A percentile compares a stretch with the other conserved stretches of the same genome.
phyloP scores from a whole-genome alignment of 2,329 filamentous ascomycete genomes.

The Colletotrichum cuscutae region DNA sequence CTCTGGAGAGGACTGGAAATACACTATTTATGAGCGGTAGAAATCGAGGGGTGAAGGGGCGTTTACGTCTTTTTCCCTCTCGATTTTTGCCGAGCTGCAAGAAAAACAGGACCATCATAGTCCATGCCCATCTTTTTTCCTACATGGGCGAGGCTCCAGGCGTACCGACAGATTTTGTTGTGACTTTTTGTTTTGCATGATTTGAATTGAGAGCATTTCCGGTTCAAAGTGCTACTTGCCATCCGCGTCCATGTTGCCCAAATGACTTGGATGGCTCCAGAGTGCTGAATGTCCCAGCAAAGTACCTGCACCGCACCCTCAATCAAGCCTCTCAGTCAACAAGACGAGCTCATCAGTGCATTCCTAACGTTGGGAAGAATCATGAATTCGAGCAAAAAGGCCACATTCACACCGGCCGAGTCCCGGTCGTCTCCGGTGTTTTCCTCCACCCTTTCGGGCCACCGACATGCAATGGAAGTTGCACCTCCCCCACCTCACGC shows the following conservation, averaged over 20 bases:
- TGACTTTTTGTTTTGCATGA: not conserved
- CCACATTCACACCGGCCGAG: not conserved
- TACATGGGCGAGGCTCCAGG: slow-evolving; percentile 63
- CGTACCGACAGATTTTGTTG: slow-evolving; percentile 46
- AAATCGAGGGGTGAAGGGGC: not conserved
- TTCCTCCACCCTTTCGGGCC: not conserved
- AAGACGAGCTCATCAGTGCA: too few species aligned
- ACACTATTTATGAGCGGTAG: not conserved
- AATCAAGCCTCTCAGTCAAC: not conserved
- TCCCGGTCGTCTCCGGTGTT: not conserved
- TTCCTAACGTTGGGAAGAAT: too few species aligned
- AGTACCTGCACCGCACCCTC: not conserved
- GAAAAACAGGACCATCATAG: slow-evolving; percentile 63
- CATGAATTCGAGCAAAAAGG: not conserved
- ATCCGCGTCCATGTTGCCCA: not conserved
- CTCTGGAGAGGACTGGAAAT: slow-evolving; percentile 33
- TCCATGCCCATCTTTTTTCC: slow-evolving; percentile 56
- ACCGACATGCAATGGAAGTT: not conserved
- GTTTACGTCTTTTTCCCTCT: not conserved
- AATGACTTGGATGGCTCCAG: not conserved
- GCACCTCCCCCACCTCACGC: not conserved
- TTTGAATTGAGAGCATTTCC: not conserved
- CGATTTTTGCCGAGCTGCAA: slow-evolving; percentile 48
- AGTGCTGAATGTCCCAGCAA: not conserved
- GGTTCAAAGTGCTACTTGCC: not conserved